Evolutionary conservation across 169 alveolate genomes (phyloP).

Genomic region (Toxoplasma gondii): DNA sequence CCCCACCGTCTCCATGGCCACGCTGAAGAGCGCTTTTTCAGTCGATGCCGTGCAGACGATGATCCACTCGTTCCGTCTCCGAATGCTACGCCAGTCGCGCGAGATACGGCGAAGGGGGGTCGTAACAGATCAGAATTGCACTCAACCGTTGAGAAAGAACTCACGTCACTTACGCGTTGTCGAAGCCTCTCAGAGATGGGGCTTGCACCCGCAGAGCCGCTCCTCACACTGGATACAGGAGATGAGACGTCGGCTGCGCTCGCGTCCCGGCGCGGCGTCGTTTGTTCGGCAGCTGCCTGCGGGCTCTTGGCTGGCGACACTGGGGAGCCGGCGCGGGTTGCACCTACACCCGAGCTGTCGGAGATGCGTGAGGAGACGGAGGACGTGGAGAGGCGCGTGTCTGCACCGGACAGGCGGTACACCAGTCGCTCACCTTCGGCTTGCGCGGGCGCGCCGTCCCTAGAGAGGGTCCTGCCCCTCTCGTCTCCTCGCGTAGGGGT

Average conservation of each 20-base stretch:
- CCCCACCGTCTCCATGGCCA: no score
- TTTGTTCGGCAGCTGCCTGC: not conserved
- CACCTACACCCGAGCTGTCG: not conserved
- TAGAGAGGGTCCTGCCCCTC: not conserved
- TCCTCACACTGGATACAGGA: not conserved
- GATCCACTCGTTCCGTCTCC: no score
- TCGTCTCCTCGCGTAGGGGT: not conserved
- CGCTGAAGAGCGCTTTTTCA: no score
- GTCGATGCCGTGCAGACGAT: no score
- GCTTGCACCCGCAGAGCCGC: not conserved
- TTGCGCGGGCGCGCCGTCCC: not conserved
- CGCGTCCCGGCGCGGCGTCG: not conserved
- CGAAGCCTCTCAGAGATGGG: constrained; percentile 7
- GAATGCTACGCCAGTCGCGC: no score
- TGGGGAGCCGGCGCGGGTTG: not conserved
- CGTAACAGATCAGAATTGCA: no score
- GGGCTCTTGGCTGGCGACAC: not conserved
- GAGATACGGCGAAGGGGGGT: no score
- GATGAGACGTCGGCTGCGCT: not conserved
- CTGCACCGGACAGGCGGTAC: not conserved
- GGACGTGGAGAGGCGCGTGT: not conserved
- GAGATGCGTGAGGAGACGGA: not conserved
- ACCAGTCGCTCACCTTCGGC: not conserved
- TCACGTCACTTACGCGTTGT: not conserved
- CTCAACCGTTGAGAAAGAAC: no score